phyloP scores from a whole-genome alignment of 169 alveolate genomes.

The Eimeria nieschulzi region DNA sequence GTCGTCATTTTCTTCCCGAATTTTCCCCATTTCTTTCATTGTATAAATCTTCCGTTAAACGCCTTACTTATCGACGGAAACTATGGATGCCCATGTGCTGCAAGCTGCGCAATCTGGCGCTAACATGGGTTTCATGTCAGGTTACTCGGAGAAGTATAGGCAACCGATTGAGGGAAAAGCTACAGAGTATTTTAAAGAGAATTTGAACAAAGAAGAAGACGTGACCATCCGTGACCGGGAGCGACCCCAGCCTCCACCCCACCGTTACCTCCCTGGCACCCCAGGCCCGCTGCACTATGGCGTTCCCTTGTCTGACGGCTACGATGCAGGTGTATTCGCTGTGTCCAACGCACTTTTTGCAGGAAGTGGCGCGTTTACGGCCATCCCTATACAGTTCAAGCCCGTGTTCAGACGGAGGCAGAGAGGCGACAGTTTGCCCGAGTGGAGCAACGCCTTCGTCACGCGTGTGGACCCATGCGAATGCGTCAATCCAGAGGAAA shows the following conservation, averaged over 20 bases:
- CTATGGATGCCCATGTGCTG: background rate
- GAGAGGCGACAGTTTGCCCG: conserved; percentile 84
- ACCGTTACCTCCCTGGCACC: conserved; percentile 37
- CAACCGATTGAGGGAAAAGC: background rate
- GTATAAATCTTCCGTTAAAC: background rate
- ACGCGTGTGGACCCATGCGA: conserved; percentile 81
- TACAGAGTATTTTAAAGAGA: background rate
- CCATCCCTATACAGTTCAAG: conserved; percentile 77
- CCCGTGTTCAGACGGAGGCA: conserved; percentile 83
- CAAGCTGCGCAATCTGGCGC: conserved; percentile 7
- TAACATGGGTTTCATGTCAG: background rate
- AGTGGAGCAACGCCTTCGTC: conserved; percentile 88
- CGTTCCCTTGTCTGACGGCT: conserved; percentile 72
- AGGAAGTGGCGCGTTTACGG: conserved; percentile 76
- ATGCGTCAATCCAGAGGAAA: conserved; percentile 77
- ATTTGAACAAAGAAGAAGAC: background rate
- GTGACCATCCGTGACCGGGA: conserved; percentile 12
- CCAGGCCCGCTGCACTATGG: conserved; percentile 76
- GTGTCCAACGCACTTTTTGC: conserved; percentile 81
- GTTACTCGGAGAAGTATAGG: background rate
- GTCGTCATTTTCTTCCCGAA: background rate
- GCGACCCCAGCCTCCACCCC: conserved; percentile 59
- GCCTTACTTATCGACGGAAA: background rate
- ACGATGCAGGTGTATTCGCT: conserved; percentile 82
- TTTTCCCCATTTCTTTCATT: background rate